Percentiles rank a stretch among this genome's conserved stretches.
phyloP scores from a whole-genome alignment of 805 yeast species.

The Jamesozyma hellenica region DNA sequence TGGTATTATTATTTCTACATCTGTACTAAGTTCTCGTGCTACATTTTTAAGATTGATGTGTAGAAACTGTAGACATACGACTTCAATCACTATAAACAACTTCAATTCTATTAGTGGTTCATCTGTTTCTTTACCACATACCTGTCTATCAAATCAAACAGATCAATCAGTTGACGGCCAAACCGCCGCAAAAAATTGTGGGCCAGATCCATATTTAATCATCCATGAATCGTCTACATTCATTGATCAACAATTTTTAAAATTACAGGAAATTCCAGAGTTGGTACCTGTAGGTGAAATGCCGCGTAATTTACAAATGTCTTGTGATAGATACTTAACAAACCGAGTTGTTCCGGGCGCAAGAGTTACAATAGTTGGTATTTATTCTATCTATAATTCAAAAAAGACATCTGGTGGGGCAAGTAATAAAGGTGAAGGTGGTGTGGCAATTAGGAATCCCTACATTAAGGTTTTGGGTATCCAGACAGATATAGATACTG shows the following conservation, averaged over 20 bases:
- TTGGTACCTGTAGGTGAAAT: slow-evolving; percentile 98
- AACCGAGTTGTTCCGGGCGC: slow-evolving; percentile 93
- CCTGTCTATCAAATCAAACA: slow-evolving; percentile 23
- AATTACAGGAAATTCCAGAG: slow-evolving; percentile 95
- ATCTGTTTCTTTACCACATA: slow-evolving; percentile 25
- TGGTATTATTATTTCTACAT: slow-evolving; percentile 87
- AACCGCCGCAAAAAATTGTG: slow-evolving; percentile 41
- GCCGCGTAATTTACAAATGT: slow-evolving; percentile 85
- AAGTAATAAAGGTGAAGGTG: slow-evolving; percentile 32
- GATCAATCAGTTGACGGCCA: slow-evolving; percentile 6
- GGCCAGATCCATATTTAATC: slow-evolving; percentile 84
- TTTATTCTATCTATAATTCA: slow-evolving; percentile 82
- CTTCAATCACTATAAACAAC: slow-evolving; percentile 38
- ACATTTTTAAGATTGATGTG: slow-evolving; percentile 78
- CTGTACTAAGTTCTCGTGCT: slow-evolving; percentile 81
- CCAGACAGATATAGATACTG: slow-evolving; percentile 69
- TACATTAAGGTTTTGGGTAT: slow-evolving; percentile 81
- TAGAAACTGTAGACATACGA: slow-evolving; percentile 75
- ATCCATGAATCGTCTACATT: slow-evolving; percentile 91
- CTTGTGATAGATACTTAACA: slow-evolving; percentile 82
- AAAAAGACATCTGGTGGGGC: slow-evolving; percentile 42
- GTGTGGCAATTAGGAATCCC: slow-evolving; percentile 87
- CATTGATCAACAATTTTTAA: slow-evolving; percentile 88
- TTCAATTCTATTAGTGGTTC: slow-evolving; percentile 28
- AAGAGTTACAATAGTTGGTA: slow-evolving; percentile 82